phyloP scores from a whole-genome alignment of 257 asterid genomes.

The Gynochthodes officinalis region DNA sequence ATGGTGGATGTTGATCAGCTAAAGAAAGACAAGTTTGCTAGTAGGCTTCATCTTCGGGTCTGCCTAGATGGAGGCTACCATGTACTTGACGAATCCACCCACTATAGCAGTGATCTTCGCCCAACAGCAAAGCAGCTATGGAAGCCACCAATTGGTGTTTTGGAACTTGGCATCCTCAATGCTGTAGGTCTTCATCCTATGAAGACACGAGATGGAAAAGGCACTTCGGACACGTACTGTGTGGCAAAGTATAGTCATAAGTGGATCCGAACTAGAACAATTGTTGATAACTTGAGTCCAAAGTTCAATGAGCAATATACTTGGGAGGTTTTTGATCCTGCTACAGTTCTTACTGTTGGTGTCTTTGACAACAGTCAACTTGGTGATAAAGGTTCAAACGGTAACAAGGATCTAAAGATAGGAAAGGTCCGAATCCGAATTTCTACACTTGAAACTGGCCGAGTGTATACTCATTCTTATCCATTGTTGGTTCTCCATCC shows the following conservation, averaged over 20 bases:
- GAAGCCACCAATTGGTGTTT: conserved; percentile 76
- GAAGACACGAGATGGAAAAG: conserved; percentile 78
- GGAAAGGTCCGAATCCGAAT: conserved; percentile 91
- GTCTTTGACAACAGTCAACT: conserved; percentile 79
- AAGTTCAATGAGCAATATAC: conserved; percentile 82
- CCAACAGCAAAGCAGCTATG: conserved; percentile 92
- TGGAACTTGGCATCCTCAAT: conserved; percentile 71
- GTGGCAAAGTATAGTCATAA: conserved; percentile 89
- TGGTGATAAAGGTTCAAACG: conserved; percentile 46
- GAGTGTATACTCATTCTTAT: conserved; percentile 84
- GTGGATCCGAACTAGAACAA: conserved; percentile 84
- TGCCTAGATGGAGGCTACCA: conserved; percentile 95
- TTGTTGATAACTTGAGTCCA: conserved; percentile 72
- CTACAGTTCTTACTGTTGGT: conserved; percentile 87
- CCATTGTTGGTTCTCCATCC: conserved; percentile 81
- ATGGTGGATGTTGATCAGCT: conserved; percentile 74
- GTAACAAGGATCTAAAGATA: conserved; percentile 59
- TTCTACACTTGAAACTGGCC: conserved; percentile 79
- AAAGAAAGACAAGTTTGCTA: conserved; percentile 73
- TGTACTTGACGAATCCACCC: conserved; percentile 85
- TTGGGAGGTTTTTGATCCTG: conserved; percentile 93
- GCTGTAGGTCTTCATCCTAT: conserved; percentile 85
- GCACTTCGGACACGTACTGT: conserved; percentile 82
- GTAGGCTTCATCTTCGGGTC: conserved; percentile 76
- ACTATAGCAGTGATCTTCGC: conserved; percentile 83